Evolutionary conservation across 208 protist genomes (phyloP), one percentile per base, ranked within the genome.

Genomic region (Trypanosoma cruzi): DNA sequence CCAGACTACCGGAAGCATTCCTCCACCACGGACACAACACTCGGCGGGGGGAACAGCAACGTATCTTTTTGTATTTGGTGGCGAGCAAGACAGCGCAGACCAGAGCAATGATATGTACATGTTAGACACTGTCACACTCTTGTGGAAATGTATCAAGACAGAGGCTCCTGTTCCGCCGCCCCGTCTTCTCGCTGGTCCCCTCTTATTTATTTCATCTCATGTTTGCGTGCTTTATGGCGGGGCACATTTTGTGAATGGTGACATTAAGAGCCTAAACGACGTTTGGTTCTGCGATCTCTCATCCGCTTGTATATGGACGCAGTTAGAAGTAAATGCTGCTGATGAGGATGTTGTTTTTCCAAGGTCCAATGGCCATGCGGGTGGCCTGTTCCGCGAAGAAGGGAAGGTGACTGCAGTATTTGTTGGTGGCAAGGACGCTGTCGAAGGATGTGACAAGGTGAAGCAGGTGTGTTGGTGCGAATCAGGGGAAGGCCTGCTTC

Each of bases 151-250:
- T 53, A 42, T 84, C 58, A 28, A 40, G 18, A n/a, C 54, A 20
- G 52, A 4, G 2, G 24, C 40, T 24, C 5, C 32, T 24, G 71
- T 64, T 31, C 82, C 84, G 16, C 31, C 66, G 13, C 78, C 84
- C 28, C 80, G 86, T n/a, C 75, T 88, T 56, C 79, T 87, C 29
- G 72, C 77, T 14, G 46, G 67, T 14, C 75, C 78, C n/a, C 50
- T 92, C 22, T 56, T 87, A 28, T 86, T 89, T 56, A 40, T 86
- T 4, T 56, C 76, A 8, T 52, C 53, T 10, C 48, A 56, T 4
- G 20, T 60, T 13, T 81, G 83, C 58, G 77, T 92, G 1, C 44
- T 92, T 1, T 92, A 92, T 53, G 86, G 86, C 20, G 86, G 86
- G n/a, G 68, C 77, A 11, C 81, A 84, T 61, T 92, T 89, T 71